Evolutionary conservation across 257 asterid species (phyloP), one percentile per base, ranked within the genome.

Genomic region (Apocynum venetum): DNA sequence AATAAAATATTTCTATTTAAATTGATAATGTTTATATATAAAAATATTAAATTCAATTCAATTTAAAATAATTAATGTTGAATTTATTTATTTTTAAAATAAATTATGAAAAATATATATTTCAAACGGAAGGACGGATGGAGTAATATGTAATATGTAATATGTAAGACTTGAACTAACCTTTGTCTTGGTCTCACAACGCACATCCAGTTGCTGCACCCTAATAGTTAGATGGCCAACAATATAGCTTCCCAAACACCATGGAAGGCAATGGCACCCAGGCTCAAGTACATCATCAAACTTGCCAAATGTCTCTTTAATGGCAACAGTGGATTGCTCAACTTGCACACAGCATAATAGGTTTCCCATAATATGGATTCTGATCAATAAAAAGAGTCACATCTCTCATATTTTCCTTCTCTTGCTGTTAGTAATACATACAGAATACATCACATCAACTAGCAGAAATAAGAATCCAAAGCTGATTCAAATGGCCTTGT

Each of bases 231-330:
- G 78, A 49, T 80, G 40, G n/a, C 89, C 89, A 20, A 87, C 84
- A 65, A 86, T 31, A 75, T 74, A 78, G 19, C 78, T 74, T 3
- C 89, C 89, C 4, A 80, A 5, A 61, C 86, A 86, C 89, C 87
- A 86, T n/a, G 87, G 89, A 72, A 86, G 78, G 79, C 77, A 86
- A 79, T 86, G 89, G 74, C 89, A 86, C 49, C 89, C 89, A 69
- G 89, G 87, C 57, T 83, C 80, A 40, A 86, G 87, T 59, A 86
- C 86, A 6, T 82, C 81, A 48, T 86, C 78, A 77, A 83, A 86
- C 84, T 79, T 81, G 25, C 87, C 89, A 73, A 86, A 86, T 36
- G 43, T 75, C 72, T 86, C 89, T 71, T 56, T 84, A 60, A 86
- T 76, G 40, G 84, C 83, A 69, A 83, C 84, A 0, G 83, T 81